These are phyloP conservation scores for Populus davidiana DNA, from an alignment of 345 rosid genomes.

Conservation along the genomic window DNA sequence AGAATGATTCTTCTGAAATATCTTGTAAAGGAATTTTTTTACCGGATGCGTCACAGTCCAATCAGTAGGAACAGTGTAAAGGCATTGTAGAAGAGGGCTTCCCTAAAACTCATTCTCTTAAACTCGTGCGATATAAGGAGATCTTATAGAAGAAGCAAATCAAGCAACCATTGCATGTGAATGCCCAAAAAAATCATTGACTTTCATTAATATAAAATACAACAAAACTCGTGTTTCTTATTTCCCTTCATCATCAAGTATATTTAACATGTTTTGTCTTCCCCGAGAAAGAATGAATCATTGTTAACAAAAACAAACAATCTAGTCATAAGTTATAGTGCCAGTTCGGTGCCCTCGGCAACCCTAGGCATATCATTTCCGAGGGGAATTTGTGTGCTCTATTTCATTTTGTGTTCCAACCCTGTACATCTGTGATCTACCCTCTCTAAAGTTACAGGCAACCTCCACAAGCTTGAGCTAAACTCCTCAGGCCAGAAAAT, in stretches of 20 bases:
- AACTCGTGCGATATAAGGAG: background rate
- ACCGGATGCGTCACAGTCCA: no score
- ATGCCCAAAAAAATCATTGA: background rate
- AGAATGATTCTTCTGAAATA: no score
- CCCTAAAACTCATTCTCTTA: background rate
- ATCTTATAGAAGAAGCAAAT: background rate
- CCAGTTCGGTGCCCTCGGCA: conserved; percentile 8
- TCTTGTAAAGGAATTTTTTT: no score
- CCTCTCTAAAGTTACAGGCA: conserved; percentile 20
- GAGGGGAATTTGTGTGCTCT: conserved; percentile 5
- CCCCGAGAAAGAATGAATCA: conserved; percentile 19
- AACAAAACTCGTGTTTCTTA: conserved; percentile 13
- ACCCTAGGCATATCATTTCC: background rate
- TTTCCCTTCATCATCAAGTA: conserved; percentile 9
- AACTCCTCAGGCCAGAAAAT: background rate
- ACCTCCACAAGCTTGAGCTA: conserved; percentile 1
- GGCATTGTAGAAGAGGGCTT: background rate
- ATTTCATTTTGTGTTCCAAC: conserved; percentile 10
- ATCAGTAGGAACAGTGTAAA: no score
- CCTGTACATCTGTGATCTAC: conserved; percentile 21
- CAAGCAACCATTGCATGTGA: background rate
- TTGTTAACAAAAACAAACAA: conserved; percentile 9
- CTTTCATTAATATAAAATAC: background rate
- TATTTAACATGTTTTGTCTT: conserved; percentile 1
- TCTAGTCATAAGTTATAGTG: conserved; percentile 9